Percentiles rank a stretch among this genome's conserved stretches.
Conservation (phyloP, 345 rosid species). For the Pistacia vera region DNA sequence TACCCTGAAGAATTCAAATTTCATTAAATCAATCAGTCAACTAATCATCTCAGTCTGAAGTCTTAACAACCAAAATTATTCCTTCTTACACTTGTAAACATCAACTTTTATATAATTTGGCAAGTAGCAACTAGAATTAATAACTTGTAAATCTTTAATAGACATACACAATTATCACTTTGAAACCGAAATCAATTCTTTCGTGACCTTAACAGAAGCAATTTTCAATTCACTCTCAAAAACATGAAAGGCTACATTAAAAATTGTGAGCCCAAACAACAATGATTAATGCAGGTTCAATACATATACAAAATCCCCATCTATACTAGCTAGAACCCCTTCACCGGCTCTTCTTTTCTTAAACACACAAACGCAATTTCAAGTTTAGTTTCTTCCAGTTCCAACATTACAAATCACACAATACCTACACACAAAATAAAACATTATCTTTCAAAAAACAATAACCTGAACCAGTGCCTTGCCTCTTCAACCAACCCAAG, state of each 20-base stretch:
- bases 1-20: constrained; percentile 40
- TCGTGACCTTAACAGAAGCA: not conserved
- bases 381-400: not conserved
- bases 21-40: constrained; percentile 2
- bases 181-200: not conserved
- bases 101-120: not conserved
- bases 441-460: not conserved
- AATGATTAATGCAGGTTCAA: not conserved
- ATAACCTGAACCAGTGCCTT: constrained; percentile 68
- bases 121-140: not conserved
- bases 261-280: not conserved
- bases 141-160: not conserved
- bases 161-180: not conserved
- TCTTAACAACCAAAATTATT: not conserved
- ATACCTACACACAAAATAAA: not conserved
- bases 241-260: not conserved
- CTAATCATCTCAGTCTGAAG: constrained; percentile 1
- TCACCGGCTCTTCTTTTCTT: not conserved
- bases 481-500: constrained; percentile 63
- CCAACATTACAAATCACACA: not conserved
- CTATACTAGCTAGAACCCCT: not conserved
- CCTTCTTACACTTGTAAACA: not conserved
- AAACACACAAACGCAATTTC: not conserved
- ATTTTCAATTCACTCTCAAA: not conserved
- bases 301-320: not conserved